Evolutionary conservation across 202 grass and related monocot genomes (phyloP).

Genomic region (Carex arenaria): DNA sequence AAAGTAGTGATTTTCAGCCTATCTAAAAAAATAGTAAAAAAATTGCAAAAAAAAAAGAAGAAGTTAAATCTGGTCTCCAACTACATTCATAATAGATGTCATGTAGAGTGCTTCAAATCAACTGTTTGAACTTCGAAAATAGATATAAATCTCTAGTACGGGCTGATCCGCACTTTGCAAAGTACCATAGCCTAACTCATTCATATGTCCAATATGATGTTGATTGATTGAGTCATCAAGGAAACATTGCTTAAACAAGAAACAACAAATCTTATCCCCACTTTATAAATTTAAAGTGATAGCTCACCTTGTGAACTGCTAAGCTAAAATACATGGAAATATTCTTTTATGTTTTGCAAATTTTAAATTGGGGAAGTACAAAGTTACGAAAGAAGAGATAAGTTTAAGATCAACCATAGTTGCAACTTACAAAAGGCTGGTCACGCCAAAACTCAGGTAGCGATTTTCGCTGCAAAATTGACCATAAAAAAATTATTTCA

Average conservation of each 20-base stretch:
- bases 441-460: conserved; percentile 97
- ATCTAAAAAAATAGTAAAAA: too few species aligned
- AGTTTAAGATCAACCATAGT: neutral
- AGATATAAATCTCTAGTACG: too few species aligned
- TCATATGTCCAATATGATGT: neutral
- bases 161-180: too few species aligned
- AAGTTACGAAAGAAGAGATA: neutral
- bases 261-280: neutral
- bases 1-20: too few species aligned
- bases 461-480: conserved; percentile 60
- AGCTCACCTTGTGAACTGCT: neutral
- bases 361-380: neutral
- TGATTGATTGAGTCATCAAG: neutral
- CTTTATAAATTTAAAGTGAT: neutral
- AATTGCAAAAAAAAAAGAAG: too few species aligned
- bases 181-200: too few species aligned
- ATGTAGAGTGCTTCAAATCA: too few species aligned
- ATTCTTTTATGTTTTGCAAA: neutral
- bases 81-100: too few species aligned
- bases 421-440: conserved; percentile 88
- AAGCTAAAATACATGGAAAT: neutral
- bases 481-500: conserved; percentile 7
- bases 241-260: neutral
- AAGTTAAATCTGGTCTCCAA: too few species aligned
- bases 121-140: too few species aligned